Evolutionary conservation across 2,329 filamentous ascomycete species (phyloP).

Genomic region (Orbilia brochopaga): DNA sequence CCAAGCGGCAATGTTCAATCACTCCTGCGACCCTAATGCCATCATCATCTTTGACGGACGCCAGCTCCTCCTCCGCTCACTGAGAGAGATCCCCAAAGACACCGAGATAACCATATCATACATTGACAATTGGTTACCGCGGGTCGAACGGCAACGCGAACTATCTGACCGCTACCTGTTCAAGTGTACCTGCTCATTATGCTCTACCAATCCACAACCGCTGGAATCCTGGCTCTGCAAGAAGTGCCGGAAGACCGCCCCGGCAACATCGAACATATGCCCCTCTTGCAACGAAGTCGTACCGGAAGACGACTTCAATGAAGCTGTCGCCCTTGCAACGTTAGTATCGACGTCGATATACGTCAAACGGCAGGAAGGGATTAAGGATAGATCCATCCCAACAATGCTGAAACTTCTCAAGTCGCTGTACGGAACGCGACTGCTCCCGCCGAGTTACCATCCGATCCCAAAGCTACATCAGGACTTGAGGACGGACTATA

Average conservation of each 20-base stretch:
- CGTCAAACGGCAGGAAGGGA: slow-evolving; percentile 56
- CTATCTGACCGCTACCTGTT: slow-evolving; percentile 67
- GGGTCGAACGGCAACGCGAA: slow-evolving; percentile 62
- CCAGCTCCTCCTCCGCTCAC: slow-evolving; percentile 62
- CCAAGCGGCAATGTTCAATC: slow-evolving; percentile 65
- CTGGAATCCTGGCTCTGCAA: slow-evolving; percentile 59
- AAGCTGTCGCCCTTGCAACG: slow-evolving; percentile 18
- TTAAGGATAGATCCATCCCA: slow-evolving; percentile 55
- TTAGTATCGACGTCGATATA: slow-evolving; percentile 49
- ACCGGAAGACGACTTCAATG: slow-evolving; percentile 51
- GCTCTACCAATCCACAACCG: slow-evolving; percentile 57
- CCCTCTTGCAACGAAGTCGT: slow-evolving; percentile 10
- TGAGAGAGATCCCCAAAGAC: slow-evolving; percentile 63
- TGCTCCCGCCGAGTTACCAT: slow-evolving; percentile 63
- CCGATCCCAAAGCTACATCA: slow-evolving; percentile 65
- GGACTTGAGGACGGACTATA: slow-evolving; percentile 62
- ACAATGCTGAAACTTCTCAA: slow-evolving; percentile 56
- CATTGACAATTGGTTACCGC: slow-evolving; percentile 65
- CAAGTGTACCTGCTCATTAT: slow-evolving; percentile 65
- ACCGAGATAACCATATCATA: slow-evolving; percentile 70
- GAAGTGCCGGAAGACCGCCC: slow-evolving; percentile 53
- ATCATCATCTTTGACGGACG: slow-evolving; percentile 66
- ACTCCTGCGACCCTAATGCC: slow-evolving; percentile 69
- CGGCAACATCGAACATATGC: slow-evolving; percentile 10
- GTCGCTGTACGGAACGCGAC: slow-evolving; percentile 57